Percentiles rank a stretch among this genome's conserved stretches.
Conservation (phyloP, 139 green algal species). For the Micractinium sp. region DNA sequence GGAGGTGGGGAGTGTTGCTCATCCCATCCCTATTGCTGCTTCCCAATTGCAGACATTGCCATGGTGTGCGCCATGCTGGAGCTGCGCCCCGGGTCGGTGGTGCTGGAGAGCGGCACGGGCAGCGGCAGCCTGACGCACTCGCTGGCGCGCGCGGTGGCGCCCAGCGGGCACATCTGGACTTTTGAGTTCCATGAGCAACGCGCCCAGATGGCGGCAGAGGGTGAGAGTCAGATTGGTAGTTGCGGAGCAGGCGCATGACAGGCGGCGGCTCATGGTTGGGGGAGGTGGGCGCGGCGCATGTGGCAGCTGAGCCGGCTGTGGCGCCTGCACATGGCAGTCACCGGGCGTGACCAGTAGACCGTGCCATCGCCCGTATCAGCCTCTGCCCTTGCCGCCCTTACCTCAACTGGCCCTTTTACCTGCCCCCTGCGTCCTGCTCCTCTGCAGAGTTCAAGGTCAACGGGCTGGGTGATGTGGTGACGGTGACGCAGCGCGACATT, state of each 20-base stretch:
- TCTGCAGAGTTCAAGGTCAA: slow-evolving; percentile 50
- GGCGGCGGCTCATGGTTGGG: neutral
- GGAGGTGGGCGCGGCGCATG: neutral
- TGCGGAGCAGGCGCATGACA: neutral
- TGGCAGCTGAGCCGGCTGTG: neutral
- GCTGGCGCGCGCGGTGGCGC: slow-evolving; percentile 87
- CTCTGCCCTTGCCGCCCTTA: too few species aligned
- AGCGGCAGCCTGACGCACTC: slow-evolving; percentile 92
- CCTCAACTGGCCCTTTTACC: neutral
- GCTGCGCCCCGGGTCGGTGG: slow-evolving; percentile 79
- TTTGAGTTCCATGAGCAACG: slow-evolving; percentile 94
- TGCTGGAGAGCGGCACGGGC: slow-evolving; percentile 94
- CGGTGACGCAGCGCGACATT: slow-evolving; percentile 81
- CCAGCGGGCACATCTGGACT: slow-evolving; percentile 86
- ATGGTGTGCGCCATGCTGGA: slow-evolving; percentile 82
- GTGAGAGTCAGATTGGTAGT: neutral
- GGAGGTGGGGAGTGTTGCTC: too few species aligned
- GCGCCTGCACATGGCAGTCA: too few species aligned
- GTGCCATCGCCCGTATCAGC: too few species aligned
- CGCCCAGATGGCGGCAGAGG: slow-evolving; percentile 15
- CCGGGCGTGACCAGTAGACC: too few species aligned
- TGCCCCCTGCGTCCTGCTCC: neutral
- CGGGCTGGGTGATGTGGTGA: slow-evolving; percentile 56
- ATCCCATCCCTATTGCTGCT: too few species aligned
- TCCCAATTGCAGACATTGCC: slow-evolving; percentile 80